A percentile compares a stretch with the other conserved stretches of the same genome.
Conservation (phyloP, 352 stramenopile genomes). For the Elongisporangium undulatum region DNA sequence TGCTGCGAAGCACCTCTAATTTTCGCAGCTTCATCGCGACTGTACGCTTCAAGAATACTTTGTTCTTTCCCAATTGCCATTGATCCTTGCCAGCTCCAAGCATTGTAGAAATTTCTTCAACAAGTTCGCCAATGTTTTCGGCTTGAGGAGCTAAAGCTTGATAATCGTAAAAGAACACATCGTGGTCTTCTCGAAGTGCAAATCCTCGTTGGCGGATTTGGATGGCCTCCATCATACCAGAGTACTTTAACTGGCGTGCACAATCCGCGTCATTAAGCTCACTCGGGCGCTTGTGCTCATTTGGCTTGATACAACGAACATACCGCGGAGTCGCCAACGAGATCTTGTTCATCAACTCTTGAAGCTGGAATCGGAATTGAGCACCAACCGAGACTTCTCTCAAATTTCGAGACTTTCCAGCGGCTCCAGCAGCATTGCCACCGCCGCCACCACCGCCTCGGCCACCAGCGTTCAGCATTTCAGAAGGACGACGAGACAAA, state of each 20-base stretch:
- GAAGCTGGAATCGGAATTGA: conserved; percentile 87
- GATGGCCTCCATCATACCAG: conserved; percentile 90
- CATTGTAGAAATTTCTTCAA: conserved; percentile 82
- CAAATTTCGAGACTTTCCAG: conserved; percentile 78
- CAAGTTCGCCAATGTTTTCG: conserved; percentile 80
- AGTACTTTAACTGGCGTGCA: conserved; percentile 89
- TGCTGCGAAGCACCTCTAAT: conserved; percentile 75
- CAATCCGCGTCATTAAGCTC: conserved; percentile 81
- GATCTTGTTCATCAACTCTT: conserved; percentile 89
- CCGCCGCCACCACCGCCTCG: conserved; percentile 30
- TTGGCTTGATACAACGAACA: conserved; percentile 88
- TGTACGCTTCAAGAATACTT: conserved; percentile 81
- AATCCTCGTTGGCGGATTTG: conserved; percentile 88
- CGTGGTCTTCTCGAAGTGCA: conserved; percentile 83
- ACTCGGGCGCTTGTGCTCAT: conserved; percentile 75
- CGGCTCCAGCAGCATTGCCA: conserved; percentile 38
- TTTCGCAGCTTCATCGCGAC: conserved; percentile 82
- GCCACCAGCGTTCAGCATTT: conserved; percentile 20
- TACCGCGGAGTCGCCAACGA: conserved; percentile 84
- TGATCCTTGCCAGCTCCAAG: conserved; percentile 84
- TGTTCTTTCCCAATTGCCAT: conserved; percentile 86
- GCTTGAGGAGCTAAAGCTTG: conserved; percentile 79
- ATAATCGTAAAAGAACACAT: conserved; percentile 91
- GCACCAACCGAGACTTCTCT: conserved; percentile 83
- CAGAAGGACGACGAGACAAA: conserved; percentile 58